These are phyloP conservation scores for Aureobasidium sp. DNA, from an alignment of 2,329 filamentous ascomycete species.

Conservation along the genomic window DNA sequence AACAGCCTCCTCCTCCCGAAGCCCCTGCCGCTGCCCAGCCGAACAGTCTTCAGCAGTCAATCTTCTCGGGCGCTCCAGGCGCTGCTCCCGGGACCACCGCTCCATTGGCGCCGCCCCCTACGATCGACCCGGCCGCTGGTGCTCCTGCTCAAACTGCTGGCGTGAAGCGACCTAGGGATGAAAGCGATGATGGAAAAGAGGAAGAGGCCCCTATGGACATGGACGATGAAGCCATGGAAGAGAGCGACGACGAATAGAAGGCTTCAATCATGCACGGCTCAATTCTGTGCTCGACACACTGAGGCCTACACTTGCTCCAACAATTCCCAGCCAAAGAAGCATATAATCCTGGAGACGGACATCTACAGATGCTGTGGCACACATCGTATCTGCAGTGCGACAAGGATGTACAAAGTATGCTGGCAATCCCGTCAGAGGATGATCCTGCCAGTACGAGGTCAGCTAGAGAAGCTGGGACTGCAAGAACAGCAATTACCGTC, in stretches of 20 bases:
- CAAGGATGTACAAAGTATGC: constrained; percentile 92
- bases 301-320: constrained; percentile 72
- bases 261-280: neutral
- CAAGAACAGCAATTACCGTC: constrained; percentile 18
- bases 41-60: constrained; percentile 63
- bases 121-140: neutral
- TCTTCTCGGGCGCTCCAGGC: constrained; percentile 39
- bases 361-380: constrained; percentile 32
- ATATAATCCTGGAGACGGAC: constrained; percentile 58
- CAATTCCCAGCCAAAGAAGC: constrained; percentile 79
- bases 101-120: constrained; percentile 14
- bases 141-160: constrained; percentile 31
- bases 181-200: constrained; percentile 31
- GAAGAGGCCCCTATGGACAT: constrained; percentile 24
- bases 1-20: constrained; percentile 45
- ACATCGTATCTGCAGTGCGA: constrained; percentile 74
- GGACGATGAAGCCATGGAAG: constrained; percentile 27
- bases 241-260: constrained; percentile 50
- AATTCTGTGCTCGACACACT: constrained; percentile 48
- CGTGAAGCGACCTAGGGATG: constrained; percentile 48
- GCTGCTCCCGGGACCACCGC: neutral
- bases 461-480: neutral
- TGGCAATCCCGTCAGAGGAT: constrained; percentile 70
- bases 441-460: constrained; percentile 50
- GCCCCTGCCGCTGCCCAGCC: constrained; percentile 18